These are phyloP conservation scores for Diaporthe vaccinii DNA, from an alignment of 2,329 filamentous ascomycete species.

Conservation along the genomic window DNA sequence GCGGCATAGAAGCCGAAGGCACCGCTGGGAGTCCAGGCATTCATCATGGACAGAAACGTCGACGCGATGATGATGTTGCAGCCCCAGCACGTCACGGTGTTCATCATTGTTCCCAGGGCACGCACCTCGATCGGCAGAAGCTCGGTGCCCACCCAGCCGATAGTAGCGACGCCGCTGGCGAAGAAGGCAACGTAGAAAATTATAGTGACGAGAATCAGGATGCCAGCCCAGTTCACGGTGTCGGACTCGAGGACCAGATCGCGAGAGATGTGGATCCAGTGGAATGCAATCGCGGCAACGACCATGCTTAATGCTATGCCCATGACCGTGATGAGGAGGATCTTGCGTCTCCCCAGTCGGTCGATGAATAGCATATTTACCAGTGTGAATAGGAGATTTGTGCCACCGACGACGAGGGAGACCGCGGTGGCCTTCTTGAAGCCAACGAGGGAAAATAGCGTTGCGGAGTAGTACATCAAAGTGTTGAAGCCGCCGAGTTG, in stretches of 20 bases:
- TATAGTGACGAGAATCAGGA: conserved; percentile 55
- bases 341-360: conserved; percentile 54
- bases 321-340: conserved; percentile 55
- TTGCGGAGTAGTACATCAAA: conserved; percentile 44
- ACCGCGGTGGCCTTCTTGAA: conserved; percentile 60
- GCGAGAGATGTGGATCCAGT: conserved; percentile 58
- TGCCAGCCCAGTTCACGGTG: conserved; percentile 51
- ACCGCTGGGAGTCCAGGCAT: conserved; percentile 58
- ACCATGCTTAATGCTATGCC: conserved; percentile 58
- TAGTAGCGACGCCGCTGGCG: conserved; percentile 57
- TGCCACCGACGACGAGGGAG: conserved; percentile 54
- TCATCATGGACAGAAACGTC: conserved; percentile 61
- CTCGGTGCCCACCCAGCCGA: conserved; percentile 58
- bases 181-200: conserved; percentile 59
- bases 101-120: conserved; percentile 58
- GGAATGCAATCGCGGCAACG: conserved; percentile 56
- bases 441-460: conserved; percentile 53
- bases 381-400: conserved; percentile 60
- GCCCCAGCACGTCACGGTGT: conserved; percentile 57
- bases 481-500: conserved; percentile 45
- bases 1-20: conserved; percentile 63
- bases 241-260: conserved; percentile 51
- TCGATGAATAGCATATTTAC: conserved; percentile 59
- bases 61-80: conserved; percentile 60
- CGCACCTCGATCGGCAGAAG: conserved; percentile 61